Evolutionary conservation across 352 stramenopile species (phyloP), one percentile per base, ranked within the genome.

Genomic region (Pythium biforme): DNA sequence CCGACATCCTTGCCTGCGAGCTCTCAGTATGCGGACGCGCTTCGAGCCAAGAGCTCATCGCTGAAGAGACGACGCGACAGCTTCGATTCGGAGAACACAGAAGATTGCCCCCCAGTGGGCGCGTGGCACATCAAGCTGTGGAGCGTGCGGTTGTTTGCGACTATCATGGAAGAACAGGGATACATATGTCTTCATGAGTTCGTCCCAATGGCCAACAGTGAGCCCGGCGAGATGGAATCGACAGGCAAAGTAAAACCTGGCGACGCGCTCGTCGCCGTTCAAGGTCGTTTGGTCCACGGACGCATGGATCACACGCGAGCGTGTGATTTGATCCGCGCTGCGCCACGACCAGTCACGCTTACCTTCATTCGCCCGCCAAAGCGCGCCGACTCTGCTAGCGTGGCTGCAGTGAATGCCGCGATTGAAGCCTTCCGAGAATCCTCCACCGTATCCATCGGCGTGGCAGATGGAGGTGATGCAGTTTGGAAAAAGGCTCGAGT

Each of bases 111-210:
- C 11, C 1, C 29, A 26, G 1, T 29, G 5, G 25, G 33, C 29
- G 20, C 51, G 17, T 72, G 66, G 66, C 27, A 67, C 0, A 76
- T 93, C 37, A 68, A 54, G 45, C 57, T 93, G 0, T 90, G 80
- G 78, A 83, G 76, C 15, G 46, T 74, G 58, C 71, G 82, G n/a
- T 68, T 93, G 39, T 89, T 84, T 66, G 70, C 83, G 10, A 82
- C 78, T 25, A 89, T 93, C 49, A 77, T 77, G 60, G 86, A 81
- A 33, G 77, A 67, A 51, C 63, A 73, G 19, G 74, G 74, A 27
- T 69, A 75, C 41, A 90, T 84, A 25, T 75, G 67, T 20, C 55
- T 93, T 12, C 73, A 79, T 15, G 71, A 89, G 41, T 70, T 93
- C 29, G 60, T 88, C 5, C 66, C 59, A 29, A 89, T 74, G 17